phyloP scores from a whole-genome alignment of 345 rosid genomes.

The Pistacia atlantica region DNA sequence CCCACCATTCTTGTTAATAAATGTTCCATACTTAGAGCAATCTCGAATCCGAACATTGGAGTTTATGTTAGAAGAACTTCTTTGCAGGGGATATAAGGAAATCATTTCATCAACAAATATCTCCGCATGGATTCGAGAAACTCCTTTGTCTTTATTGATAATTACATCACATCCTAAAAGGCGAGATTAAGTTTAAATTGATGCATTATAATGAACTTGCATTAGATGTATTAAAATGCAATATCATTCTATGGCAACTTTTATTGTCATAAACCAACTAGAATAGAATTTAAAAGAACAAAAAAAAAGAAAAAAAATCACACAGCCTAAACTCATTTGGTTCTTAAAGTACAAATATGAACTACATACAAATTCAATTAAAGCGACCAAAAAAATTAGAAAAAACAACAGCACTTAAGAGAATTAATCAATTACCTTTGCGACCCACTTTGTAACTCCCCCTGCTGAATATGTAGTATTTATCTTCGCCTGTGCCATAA shows the following conservation, averaged over 20 bases:
- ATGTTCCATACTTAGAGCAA: constrained; percentile 90
- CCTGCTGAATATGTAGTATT: constrained; percentile 59
- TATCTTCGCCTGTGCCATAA: constrained; percentile 55
- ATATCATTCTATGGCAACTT: no score
- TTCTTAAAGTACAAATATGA: no score
- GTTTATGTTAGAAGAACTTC: constrained; percentile 28
- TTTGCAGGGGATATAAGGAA: constrained; percentile 24
- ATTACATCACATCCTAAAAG: constrained; percentile 82
- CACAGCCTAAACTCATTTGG: no score
- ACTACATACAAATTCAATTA: background rate
- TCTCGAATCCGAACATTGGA: constrained; percentile 61
- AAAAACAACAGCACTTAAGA: background rate
- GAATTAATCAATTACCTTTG: constrained; percentile 46
- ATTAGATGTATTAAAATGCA: no score
- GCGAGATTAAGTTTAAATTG: background rate
- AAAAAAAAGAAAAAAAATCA: no score
- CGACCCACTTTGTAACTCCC: constrained; percentile 80
- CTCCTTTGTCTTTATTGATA: constrained; percentile 81
- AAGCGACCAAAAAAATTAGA: background rate
- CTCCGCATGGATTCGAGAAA: constrained; percentile 87
- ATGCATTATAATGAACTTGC: background rate
- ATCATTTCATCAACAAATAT: constrained; percentile 60
- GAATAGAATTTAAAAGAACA: no score
- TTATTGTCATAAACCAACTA: background rate
- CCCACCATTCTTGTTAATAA: constrained; percentile 49